Percentiles rank a stretch among this genome's conserved stretches.
Evolutionary conservation across 495 filamentous ascomycete genomes (phyloP).

Genomic region (Penicillium ochrochloron): DNA sequence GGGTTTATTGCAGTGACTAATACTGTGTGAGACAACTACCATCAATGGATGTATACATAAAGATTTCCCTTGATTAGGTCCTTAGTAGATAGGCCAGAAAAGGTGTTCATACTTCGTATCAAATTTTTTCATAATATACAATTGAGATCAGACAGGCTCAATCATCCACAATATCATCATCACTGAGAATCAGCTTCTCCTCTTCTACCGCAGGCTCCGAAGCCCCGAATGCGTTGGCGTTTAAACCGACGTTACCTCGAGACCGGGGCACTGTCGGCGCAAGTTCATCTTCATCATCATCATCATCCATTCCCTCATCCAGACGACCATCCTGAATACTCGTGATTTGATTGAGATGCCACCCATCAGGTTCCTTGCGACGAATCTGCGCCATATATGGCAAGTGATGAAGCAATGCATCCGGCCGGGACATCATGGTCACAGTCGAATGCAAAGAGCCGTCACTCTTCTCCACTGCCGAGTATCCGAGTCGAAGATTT

Average conservation of each 20-base stretch:
- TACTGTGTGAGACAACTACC: too few relatives aligned
- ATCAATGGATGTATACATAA: too few relatives aligned
- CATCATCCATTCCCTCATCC: constrained; percentile 51
- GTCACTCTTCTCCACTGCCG: constrained; percentile 33
- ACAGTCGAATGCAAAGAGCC: constrained; percentile 50
- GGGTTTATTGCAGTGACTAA: too few relatives aligned
- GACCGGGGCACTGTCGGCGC: neutral
- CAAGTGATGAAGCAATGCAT: constrained; percentile 79
- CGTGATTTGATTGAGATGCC: constrained; percentile 71
- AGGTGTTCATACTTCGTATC: neutral
- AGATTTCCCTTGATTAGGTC: too few relatives aligned
- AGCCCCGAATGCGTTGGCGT: constrained; percentile 18
- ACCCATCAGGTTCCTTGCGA: constrained; percentile 32
- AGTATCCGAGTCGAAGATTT: constrained; percentile 28
- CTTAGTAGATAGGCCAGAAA: neutral
- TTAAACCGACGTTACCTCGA: constrained; percentile 4
- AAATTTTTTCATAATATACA: neutral
- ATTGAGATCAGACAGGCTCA: constrained; percentile 4
- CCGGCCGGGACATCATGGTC: constrained; percentile 64
- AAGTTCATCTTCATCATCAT: constrained; percentile 37
- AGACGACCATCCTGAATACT: constrained; percentile 53
- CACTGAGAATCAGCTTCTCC: constrained; percentile 76
- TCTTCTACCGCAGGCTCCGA: constrained; percentile 39
- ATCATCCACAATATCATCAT: constrained; percentile 96
- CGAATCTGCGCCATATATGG: constrained; percentile 78